Evolutionary conservation across 106 monocot species (phyloP), one percentile per base, ranked within the genome.

Genomic region (Dioscorea dumetorum): DNA sequence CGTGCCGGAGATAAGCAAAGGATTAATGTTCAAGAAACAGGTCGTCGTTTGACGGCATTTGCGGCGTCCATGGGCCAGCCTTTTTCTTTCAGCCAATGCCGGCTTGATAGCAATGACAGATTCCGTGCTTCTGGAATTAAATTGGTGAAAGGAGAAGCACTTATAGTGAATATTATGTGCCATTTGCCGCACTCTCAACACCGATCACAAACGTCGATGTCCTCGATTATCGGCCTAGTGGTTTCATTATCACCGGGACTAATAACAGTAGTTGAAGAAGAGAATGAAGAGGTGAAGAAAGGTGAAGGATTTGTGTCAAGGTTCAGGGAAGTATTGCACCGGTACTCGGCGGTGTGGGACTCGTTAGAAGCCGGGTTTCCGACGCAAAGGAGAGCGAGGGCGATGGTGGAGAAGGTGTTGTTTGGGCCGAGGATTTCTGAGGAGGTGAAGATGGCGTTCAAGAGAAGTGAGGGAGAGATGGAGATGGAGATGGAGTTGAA

Each of bases 41-140:
- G 86, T 3, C 65, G 86, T 34, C 33, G 82, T 12, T 74, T 86
- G 12, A 70, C 62, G 4, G 82, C 76, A 5, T 86, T 82, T 63
- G 86, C 86, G 54, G 72, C 79, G 24, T 86, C 82, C 4, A 51
- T 86, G 32, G 76, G 86, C n/a, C 82, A 62, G 69, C 82, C 82
- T 11, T 87, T 86, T 50, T 82, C 86, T 0, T 86, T 86, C 61
- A 60, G 61, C 8, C 86, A 79, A 72, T 86, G 86, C 75, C 61
- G 79, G 48, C 72, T 82, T 12, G 86, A 82, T 62, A 13, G 60
- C 13, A 79, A 82, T 70, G 79, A 82, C 18, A 34, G 35, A 24
- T 86, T 86, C 76, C 72, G 82, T 1, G 69, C 79, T 17, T 69
- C 67, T 15, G 67, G 64, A 0, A 63, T 82, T 21, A 73, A 74